Base-by-base conservation (phyloP, 2,329 filamentous ascomycete genomes). In the Curvularia verruculosa region DNA sequence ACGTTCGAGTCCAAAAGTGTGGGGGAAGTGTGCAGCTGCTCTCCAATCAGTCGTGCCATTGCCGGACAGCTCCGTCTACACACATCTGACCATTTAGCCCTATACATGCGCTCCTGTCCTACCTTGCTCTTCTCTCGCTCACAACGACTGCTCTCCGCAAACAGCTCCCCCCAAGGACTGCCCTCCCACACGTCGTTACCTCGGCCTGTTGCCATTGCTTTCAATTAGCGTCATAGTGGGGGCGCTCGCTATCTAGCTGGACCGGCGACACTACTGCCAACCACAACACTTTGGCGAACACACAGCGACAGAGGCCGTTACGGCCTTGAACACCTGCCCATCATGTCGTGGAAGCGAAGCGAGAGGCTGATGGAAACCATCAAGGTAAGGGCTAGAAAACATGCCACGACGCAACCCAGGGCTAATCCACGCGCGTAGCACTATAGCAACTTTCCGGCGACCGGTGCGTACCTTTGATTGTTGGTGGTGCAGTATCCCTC, bases 371-470 rank as follows among this genome's bases (percentile, higher is more conserved):
- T 96, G 91, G 90, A 95, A 71, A 96, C 90, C 83, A 97, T 97
- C 88, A 88, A 89, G 79, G 72, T 74, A 65, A 34, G 69, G 12
- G n/a, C n/a, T n/a, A n/a, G 54, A 52, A 46, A 49, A 19, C 49
- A 58, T 54, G 18, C 12, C 6, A 18, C 26, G 39, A 24, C 31
- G 39, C 54, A 19, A 28, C 36, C n/a, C 45, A 56, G 49, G 61
- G 65, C 71, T 75, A 69, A 76, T 49, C 47, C 39, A n/a, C n/a
- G 24, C 4, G 52, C 13, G 51, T 63, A 76, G 74, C 92, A 97
- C 81, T 97, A 97, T 85, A 91, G 92, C 78, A 92, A 88, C 79
- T 99, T 98, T 79, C 95, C 95, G 65, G 95, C 95, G 60, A 99
- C 95, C 13, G 95, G 95, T 72, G 91, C 96, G 77, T 96, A 90